Base-by-base conservation (phyloP, 768 basidiomycete genomes). In the Wakefieldia striispora region DNA sequence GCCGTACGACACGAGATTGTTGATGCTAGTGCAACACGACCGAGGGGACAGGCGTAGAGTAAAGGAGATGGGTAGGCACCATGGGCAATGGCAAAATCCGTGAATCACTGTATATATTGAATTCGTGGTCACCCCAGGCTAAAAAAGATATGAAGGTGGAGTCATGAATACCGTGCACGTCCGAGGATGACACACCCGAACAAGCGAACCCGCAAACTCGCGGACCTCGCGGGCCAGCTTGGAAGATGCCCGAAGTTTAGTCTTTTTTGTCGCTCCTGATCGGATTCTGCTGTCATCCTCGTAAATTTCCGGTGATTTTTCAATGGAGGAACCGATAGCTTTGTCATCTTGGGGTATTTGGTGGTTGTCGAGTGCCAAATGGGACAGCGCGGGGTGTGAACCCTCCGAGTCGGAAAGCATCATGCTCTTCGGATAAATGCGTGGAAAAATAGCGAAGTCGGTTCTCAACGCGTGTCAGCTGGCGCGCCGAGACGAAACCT, bases 31-130 rank as follows among this genome's bases (percentile, higher is more conserved):
- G 50, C 82, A 77, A 51, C 73, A 75, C 36, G 75, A 72, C 58
- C 74, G 75, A 3, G 76, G 75, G 52, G 76, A 77, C 2, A 9
- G 74, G 70, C n/a, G 64, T 95, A 95, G 0, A 74, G 76, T 42
- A 95, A 70, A 0, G 94, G 90, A 9, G 92, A 94, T 0, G 94
- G 94, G 66, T 95, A 97, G 7, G 91, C 94, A 20, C 75, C 76
- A 56, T 77, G 75, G 0, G 73, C 67, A 34, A 89, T 55, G 49
- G 94, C 86, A 51, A 79, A 83, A 6, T 85, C n/a, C 75, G 49
- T 95, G 92, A 34, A 95, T 71, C 1, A 76, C 73, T 12, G 72
- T 69, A 63, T 97, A 92, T 43, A 97, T 84, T 12, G 69, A 68
- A 47, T 86, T 77, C 9, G 94, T 95, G 4, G 91, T 93, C 9